A percentile compares a stretch with the other conserved stretches of the same genome.
Conservation (phyloP, 2,329 filamentous ascomycete genomes). For the Claviceps citrina region DNA sequence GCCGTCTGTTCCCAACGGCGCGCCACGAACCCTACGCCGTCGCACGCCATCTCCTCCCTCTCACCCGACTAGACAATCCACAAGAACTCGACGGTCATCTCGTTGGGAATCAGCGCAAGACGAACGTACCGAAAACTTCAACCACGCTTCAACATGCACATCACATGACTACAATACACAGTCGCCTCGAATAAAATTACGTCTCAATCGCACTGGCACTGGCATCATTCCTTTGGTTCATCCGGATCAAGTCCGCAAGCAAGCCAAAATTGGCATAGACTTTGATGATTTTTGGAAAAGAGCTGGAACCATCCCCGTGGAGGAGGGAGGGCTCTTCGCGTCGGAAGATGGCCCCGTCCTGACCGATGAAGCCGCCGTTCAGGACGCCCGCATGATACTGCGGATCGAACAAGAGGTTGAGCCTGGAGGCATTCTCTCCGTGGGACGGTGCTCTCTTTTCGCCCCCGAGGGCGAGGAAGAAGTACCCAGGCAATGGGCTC, state of each 20-base stretch:
- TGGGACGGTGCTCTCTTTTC: conserved; percentile 54
- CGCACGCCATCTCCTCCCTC: conserved; percentile 27
- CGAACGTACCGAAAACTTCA: conserved; percentile 7
- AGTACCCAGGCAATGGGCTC: conserved; percentile 66
- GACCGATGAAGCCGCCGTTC: conserved; percentile 45
- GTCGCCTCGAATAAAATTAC: conserved; percentile 34
- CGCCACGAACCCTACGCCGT: conserved; percentile 21
- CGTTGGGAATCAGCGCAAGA: conserved; percentile 20
- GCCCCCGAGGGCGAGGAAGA: conserved; percentile 58
- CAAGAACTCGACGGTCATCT: conserved; percentile 28
- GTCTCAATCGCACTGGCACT: conserved; percentile 21
- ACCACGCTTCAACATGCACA: conserved; percentile 6
- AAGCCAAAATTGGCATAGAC: conserved; percentile 34
- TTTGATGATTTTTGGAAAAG: conserved; percentile 43
- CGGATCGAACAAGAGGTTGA: conserved; percentile 58
- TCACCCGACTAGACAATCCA: conserved; percentile 24
- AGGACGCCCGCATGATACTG: conserved; percentile 55
- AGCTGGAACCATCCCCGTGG: conserved; percentile 36
- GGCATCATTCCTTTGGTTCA: conserved; percentile 40
- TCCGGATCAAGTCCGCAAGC: conserved; percentile 39
- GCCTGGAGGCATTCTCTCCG: conserved; percentile 59
- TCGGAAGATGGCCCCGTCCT: conserved; percentile 41
- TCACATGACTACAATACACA: conserved; percentile 13
- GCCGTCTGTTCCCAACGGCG: conserved; percentile 13
- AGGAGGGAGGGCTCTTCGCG: conserved; percentile 40